These are phyloP conservation scores for Hermanozyma aechmeae DNA, from an alignment of 805 yeast species.

Conservation along the genomic window DNA sequence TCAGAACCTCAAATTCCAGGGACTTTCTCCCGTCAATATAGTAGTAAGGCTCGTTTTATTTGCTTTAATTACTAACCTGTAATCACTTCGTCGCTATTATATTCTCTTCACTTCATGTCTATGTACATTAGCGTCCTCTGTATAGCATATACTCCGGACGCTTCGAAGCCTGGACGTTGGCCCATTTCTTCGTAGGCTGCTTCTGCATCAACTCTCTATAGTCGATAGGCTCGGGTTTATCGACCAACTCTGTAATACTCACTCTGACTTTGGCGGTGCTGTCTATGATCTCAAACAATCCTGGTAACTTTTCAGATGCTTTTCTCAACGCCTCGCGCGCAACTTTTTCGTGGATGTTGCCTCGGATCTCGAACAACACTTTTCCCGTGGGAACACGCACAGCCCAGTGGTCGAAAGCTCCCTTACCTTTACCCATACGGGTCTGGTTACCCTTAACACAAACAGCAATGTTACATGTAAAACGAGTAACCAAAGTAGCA, in stretches of 20 bases:
- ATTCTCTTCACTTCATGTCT: neutral
- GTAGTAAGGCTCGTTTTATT: too few species aligned
- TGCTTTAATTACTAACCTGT: neutral
- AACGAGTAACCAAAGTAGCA: conserved; percentile 70
- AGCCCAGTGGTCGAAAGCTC: conserved; percentile 96
- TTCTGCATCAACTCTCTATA: conserved; percentile 43
- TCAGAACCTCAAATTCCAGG: too few species aligned
- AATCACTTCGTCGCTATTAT: neutral
- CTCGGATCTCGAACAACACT: conserved; percentile 78
- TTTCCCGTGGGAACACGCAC: conserved; percentile 94
- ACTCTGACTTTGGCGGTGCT: conserved; percentile 58
- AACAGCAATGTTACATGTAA: conserved; percentile 79
- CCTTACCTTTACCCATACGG: conserved; percentile 99
- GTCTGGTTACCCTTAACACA: conserved; percentile 97
- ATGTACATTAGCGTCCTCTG: conserved; percentile 43
- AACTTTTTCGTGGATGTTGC: conserved; percentile 72
- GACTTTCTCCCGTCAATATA: too few species aligned
- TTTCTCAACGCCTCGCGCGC: conserved; percentile 87
- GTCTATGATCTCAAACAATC: conserved; percentile 77
- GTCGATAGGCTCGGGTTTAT: conserved; percentile 39
- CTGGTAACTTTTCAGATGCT: conserved; percentile 89
- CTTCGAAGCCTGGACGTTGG: conserved; percentile 43
- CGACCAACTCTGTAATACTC: conserved; percentile 50
- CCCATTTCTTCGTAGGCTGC: conserved; percentile 58
- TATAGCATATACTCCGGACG: conserved; percentile 45